phyloP scores from a whole-genome alignment of 2,329 filamentous ascomycete species.

The Davidsoniella neocaledoniae region DNA sequence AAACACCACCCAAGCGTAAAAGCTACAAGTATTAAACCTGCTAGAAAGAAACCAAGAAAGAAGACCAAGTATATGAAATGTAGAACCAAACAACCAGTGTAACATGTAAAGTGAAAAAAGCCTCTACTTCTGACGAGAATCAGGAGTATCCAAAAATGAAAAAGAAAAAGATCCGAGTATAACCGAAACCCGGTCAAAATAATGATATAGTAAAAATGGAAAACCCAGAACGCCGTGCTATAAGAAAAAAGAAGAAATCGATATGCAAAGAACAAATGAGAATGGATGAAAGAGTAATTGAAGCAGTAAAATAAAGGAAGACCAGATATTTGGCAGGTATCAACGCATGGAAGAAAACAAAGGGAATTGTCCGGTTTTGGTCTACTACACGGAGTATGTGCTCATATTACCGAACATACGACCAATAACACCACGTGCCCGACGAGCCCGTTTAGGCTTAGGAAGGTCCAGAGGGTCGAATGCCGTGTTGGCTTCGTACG shows the following conservation, averaged over 20 bases:
- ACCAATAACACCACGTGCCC: conserved; percentile 32
- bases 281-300: conserved; percentile 11
- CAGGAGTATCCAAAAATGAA: no score
- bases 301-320: conserved; percentile 1
- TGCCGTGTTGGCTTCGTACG: conserved; percentile 35
- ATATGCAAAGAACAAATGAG: conserved; percentile 15
- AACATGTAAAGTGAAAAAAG: no score
- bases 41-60: neutral
- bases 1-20: neutral
- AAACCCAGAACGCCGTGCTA: conserved; percentile 1
- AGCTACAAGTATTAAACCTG: neutral
- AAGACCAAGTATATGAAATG: neutral
- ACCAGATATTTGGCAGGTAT: no score
- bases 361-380: no score
- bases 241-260: neutral
- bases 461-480: conserved; percentile 34
- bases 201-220: neutral
- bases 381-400: conserved; percentile 13
- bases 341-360: no score
- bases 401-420: conserved; percentile 33
- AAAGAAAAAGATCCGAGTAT: no score
- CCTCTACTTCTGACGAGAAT: no score
- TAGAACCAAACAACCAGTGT: no score
- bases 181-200: neutral
- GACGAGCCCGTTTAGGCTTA: conserved; percentile 31